Evolutionary conservation across 257 asterid genomes (phyloP), one percentile per base, ranked within the genome.

Genomic region (Cruciata laevipes): DNA sequence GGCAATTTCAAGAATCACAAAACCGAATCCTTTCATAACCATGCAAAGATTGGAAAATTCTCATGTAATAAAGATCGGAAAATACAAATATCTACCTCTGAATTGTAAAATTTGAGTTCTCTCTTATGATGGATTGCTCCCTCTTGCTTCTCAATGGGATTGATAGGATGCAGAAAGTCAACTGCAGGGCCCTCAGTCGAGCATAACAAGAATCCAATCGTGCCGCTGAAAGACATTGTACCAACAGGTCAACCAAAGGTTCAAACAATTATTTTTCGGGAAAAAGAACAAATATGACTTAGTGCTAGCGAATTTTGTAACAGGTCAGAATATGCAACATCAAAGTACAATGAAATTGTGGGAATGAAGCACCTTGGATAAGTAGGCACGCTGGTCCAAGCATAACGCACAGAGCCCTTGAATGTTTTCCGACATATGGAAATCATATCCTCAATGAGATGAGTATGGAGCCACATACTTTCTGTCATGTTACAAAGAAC

Each of bases 401-500:
- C 99, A 76, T 94, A 94, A 66, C 79, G 87, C 66, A 90, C 96
- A 24, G 96, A 84, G 61, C 99, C 98, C 79, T 75, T 90, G 77
- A 94, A 94, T 71, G 81, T 82, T 66, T 88, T 86, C 32, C 77
- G 90, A 71, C 99, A 94, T 52, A 79, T 73, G 17, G 92, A 82
- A 67, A 94, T 40, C 94, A 90, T 87, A 73, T 94, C 95, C 75
- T 94, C 85, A 71, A 94, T 88, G 69, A 94, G 88, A 88, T 94
- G 99, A 16, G 97, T 85, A 66, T 94, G 99, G 70, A 94, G 96
- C 99, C 99, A 94, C 95, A 90, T 83, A 71, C 99, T 94, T 74
- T 94, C 99, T 7, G 97, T 95, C 99, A 94, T 94, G 76, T 90
- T 90, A 80, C 99, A 94, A 24, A 94, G 92, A 66, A 94, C 92